A percentile compares a stretch with the other conserved stretches of the same genome.
These are phyloP conservation scores for Trametes villosa DNA, from an alignment of 768 basidiomycete species.

Conservation along the genomic window DNA sequence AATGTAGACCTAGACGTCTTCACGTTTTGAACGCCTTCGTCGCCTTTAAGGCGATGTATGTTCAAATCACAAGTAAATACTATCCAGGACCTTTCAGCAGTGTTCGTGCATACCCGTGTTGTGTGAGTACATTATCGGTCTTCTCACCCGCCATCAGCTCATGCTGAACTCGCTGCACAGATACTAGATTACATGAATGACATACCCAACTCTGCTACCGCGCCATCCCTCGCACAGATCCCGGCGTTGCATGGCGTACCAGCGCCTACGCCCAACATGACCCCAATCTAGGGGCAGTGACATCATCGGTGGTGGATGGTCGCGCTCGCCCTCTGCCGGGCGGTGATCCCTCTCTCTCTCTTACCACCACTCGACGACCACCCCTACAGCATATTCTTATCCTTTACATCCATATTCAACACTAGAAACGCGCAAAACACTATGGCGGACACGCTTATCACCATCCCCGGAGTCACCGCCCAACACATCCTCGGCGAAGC, in stretches of 20 bases:
- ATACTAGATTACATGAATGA: too few relatives aligned
- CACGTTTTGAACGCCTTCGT: slow-evolving; percentile 22
- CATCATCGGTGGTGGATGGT: not conserved
- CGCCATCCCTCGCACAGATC: too few relatives aligned
- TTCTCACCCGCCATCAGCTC: too few relatives aligned
- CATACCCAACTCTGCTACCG: too few relatives aligned
- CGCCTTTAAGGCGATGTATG: not conserved
- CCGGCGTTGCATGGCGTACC: too few relatives aligned
- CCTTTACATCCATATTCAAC: not conserved
- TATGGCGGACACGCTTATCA: slow-evolving; percentile 14
- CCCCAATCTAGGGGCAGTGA: not conserved
- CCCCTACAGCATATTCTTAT: not conserved
- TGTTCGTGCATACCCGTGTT: too few relatives aligned
- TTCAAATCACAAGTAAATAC: not conserved
- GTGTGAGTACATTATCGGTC: too few relatives aligned
- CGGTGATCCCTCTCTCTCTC: not conserved
- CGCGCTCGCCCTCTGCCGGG: not conserved
- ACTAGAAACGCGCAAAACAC: not conserved
- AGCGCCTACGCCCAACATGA: not conserved
- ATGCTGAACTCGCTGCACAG: too few relatives aligned
- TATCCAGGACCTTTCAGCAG: too few relatives aligned
- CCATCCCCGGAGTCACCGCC: slow-evolving; percentile 26
- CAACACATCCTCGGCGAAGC: slow-evolving; percentile 29
- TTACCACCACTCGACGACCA: not conserved
- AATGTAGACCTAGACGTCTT: slow-evolving; percentile 42